Conservation (phyloP, 345 rosid genomes). For the Lepidium aucheri region DNA sequence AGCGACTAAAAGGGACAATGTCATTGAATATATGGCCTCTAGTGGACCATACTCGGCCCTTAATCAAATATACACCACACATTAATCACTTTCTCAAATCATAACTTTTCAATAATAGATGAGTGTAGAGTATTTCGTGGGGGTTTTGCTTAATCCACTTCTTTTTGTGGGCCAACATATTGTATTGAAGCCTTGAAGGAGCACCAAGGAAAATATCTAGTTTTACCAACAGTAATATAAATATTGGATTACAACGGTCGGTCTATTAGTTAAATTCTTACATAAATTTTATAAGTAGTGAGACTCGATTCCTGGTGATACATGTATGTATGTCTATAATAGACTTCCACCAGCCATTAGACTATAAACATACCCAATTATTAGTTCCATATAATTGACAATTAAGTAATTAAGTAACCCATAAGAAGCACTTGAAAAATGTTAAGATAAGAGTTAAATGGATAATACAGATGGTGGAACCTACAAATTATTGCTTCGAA, state of each 20-base stretch:
- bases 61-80: not conserved
- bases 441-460: not conserved
- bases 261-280: no score
- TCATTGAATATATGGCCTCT: not conserved
- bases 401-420: not conserved
- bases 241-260: no score
- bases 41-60: constrained; percentile 1
- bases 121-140: not conserved
- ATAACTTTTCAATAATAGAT: not conserved
- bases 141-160: constrained; percentile 1
- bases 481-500: not conserved
- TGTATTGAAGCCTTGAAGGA: not conserved
- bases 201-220: not conserved
- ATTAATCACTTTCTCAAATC: not conserved
- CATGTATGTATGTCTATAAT: no score
- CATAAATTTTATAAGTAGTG: no score
- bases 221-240: no score
- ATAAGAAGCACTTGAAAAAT: not conserved
- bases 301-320: no score
- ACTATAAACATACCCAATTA: no score
- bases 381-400: not conserved
- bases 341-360: no score
- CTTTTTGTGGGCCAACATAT: not conserved
- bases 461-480: not conserved
- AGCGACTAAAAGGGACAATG: not conserved